Conservation (phyloP, 2,329 filamentous ascomycete genomes). For the Arthrobotrys iridis region DNA sequence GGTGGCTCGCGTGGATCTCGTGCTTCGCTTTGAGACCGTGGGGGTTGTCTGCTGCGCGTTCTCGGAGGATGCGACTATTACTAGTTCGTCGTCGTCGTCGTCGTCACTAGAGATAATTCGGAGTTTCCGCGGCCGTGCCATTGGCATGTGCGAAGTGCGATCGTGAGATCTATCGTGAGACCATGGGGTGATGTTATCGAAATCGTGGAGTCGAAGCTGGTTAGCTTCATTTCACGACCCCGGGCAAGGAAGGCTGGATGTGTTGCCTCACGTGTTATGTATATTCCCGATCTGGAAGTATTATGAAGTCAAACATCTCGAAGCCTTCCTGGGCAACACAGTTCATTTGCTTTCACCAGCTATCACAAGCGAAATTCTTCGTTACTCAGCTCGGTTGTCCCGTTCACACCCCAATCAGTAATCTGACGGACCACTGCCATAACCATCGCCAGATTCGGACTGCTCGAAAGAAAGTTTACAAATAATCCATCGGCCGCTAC, state of each 20-base stretch:
- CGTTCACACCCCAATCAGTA: no score
- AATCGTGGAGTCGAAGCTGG: neutral
- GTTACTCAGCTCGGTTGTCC: neutral
- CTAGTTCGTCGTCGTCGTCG: constrained; percentile 23
- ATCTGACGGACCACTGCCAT: neutral
- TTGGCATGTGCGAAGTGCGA: constrained; percentile 6
- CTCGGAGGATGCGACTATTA: neutral
- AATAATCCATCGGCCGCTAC: constrained; percentile 27
- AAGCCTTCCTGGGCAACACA: neutral
- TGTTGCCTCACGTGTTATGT: neutral
- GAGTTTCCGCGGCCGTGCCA: constrained; percentile 49
- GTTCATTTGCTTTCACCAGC: neutral
- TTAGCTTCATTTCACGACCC: neutral
- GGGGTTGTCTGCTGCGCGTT: constrained; percentile 10
- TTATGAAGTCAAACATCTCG: constrained; percentile 20
- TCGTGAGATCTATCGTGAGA: constrained; percentile 9
- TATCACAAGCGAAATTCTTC: constrained; percentile 13
- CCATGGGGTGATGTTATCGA: constrained; percentile 13
- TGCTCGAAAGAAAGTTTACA: neutral
- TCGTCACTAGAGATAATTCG: constrained; percentile 52
- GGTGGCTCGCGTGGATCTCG: constrained; percentile 41
- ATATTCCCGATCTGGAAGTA: neutral
- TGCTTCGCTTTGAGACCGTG: constrained; percentile 13
- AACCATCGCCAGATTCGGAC: neutral
- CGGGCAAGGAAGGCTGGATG: neutral